Conservation (phyloP, 331 rosid genomes). For the Dryas integrifolia region DNA sequence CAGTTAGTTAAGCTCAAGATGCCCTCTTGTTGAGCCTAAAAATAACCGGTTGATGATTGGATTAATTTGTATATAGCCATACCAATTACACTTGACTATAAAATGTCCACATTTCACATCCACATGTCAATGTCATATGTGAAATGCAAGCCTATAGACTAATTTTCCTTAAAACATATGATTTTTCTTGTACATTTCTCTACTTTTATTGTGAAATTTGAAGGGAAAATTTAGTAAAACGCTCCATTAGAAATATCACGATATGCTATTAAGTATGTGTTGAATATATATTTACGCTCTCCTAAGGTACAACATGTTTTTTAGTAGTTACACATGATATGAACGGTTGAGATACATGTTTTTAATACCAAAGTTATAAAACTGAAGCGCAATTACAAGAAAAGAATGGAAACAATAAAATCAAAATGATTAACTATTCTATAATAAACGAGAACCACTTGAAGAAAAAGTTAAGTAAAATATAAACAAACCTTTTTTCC, state of each 20-base stretch:
- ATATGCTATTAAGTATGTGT: not conserved
- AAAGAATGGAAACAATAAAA: not conserved
- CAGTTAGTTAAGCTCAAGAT: not conserved
- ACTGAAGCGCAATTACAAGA: not conserved
- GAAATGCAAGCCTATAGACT: not conserved
- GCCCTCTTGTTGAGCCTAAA: not conserved
- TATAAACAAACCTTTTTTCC: slow-evolving; percentile 52
- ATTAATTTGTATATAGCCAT: not conserved
- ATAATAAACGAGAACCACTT: not conserved
- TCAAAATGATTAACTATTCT: not conserved
- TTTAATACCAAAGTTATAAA: too few species aligned
- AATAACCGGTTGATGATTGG: not conserved
- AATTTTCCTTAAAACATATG: not conserved
- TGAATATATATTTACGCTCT: not conserved
- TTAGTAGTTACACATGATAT: not conserved
- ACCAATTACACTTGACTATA: not conserved
- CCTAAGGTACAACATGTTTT: not conserved
- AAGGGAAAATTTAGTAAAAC: not conserved
- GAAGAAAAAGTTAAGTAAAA: not conserved
- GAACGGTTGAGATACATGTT: not conserved
- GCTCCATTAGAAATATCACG: not conserved
- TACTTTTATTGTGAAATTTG: not conserved
- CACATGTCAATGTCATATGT: not conserved
- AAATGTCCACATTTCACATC: not conserved
- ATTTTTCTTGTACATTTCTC: not conserved